A percentile compares a stretch with the other conserved stretches of the same genome.
phyloP scores from a whole-genome alignment of 1,284 basidiomycete species.

The Irpex sp. region DNA sequence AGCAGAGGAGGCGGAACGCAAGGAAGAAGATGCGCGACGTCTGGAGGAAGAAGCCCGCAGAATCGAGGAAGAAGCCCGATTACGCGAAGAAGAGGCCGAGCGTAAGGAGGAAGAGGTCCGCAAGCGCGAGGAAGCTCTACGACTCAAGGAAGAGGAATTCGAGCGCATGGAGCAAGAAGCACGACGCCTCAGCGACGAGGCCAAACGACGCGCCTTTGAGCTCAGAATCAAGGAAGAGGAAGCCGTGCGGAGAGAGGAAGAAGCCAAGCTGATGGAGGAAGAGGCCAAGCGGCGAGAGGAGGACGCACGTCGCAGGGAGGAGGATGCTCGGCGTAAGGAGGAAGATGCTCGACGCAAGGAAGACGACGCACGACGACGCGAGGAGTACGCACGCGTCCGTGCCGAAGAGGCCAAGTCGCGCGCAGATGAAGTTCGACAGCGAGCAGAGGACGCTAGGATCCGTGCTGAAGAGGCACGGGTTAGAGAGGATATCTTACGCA shows the following conservation, averaged over 20 bases:
- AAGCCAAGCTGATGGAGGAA: constrained; percentile 8
- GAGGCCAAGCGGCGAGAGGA: constrained; percentile 12
- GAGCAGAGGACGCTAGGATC: neutral
- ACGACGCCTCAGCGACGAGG: constrained; percentile 9
- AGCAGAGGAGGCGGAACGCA: constrained; percentile 26
- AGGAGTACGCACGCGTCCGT: constrained; percentile 8
- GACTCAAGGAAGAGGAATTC: constrained; percentile 19
- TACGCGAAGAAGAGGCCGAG: constrained; percentile 16
- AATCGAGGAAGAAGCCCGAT: constrained; percentile 10
- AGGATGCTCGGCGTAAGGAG: constrained; percentile 18
- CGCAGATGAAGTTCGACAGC: neutral
- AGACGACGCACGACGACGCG: constrained; percentile 19
- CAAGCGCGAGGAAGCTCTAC: constrained; percentile 23
- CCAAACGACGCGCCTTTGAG: constrained; percentile 26
- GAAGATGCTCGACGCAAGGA: constrained; percentile 25
- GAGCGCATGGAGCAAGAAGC: constrained; percentile 14
- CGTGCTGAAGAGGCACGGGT: constrained; percentile 20
- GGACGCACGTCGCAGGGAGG: constrained; percentile 21
- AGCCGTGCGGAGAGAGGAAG: constrained; percentile 13
- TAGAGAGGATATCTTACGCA: constrained; percentile 11
- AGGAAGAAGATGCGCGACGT: constrained; percentile 13
- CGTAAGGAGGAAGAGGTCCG: constrained; percentile 23
- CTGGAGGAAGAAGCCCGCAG: constrained; percentile 14
- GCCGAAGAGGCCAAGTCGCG: constrained; percentile 13
- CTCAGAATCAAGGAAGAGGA: constrained; percentile 17